Evolutionary conservation across 2,329 filamentous ascomycete genomes (phyloP).

Genomic region (Phyllosticta ampelicida): DNA sequence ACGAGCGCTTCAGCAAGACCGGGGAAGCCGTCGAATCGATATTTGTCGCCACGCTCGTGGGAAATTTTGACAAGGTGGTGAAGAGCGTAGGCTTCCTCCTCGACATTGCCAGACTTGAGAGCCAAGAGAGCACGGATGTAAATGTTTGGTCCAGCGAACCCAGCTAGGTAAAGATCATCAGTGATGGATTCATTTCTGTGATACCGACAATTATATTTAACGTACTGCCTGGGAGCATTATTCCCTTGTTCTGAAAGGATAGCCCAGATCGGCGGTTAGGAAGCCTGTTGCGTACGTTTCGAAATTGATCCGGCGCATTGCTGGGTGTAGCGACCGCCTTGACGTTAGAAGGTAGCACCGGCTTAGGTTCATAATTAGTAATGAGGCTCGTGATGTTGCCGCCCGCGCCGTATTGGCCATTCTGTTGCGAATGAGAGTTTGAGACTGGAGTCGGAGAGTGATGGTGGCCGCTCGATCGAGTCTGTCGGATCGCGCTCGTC

Average conservation of each 20-base stretch:
- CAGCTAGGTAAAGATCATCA: slow-evolving; percentile 23
- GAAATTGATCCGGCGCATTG: slow-evolving; percentile 61
- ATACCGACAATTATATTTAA: slow-evolving; percentile 17
- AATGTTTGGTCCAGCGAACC: slow-evolving; percentile 73
- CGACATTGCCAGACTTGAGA: slow-evolving; percentile 64
- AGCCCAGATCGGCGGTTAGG: slow-evolving; percentile 21
- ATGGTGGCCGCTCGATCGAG: slow-evolving; percentile 40
- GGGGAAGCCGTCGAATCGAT: slow-evolving; percentile 85
- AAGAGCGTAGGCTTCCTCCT: slow-evolving; percentile 84
- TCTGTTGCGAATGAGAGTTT: slow-evolving; percentile 22
- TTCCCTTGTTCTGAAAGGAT: slow-evolving; percentile 33
- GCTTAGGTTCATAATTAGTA: slow-evolving; percentile 58
- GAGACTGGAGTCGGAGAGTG: slow-evolving; percentile 32
- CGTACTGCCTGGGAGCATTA: slow-evolving; percentile 54
- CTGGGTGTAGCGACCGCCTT: slow-evolving; percentile 65
- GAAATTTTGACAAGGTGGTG: slow-evolving; percentile 94
- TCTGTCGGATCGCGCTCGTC: slow-evolving; percentile 52
- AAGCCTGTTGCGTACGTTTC: slow-evolving; percentile 41
- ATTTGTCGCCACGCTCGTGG: slow-evolving; percentile 88
- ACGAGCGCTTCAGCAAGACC: slow-evolving; percentile 80
- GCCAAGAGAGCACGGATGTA: slow-evolving; percentile 81
- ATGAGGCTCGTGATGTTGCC: slow-evolving; percentile 24
- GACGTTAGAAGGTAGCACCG: slow-evolving; percentile 52
- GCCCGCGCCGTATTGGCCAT: slow-evolving; percentile 25
- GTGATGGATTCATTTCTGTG: slow-evolving; percentile 4